Percentiles rank a stretch among this genome's conserved stretches.
phyloP scores from a whole-genome alignment of 257 asterid genomes.

The Fraxinus excelsior region DNA sequence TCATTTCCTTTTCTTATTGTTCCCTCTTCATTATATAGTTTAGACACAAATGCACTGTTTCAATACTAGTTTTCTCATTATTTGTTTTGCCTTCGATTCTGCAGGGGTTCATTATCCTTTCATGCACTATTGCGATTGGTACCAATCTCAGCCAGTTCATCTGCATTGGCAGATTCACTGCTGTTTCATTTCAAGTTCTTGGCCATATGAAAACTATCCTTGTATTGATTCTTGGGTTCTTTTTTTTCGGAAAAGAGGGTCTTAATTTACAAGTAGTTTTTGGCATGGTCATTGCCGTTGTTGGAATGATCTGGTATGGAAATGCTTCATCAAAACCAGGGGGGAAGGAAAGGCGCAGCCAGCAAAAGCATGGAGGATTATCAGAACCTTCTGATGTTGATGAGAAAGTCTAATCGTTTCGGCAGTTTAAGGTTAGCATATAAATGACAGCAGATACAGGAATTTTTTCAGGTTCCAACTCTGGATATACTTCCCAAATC shows the following conservation, averaged over 20 bases:
- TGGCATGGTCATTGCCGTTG: constrained; percentile 85
- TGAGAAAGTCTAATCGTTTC: constrained; percentile 64
- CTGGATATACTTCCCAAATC: constrained; percentile 41
- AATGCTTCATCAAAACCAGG: constrained; percentile 95
- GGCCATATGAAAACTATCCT: constrained; percentile 98
- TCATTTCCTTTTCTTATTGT: background rate
- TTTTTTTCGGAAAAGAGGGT: constrained; percentile 88
- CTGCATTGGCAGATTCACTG: constrained; percentile 31
- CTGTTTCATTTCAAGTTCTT: constrained; percentile 31
- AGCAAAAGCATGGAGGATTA: constrained; percentile 53
- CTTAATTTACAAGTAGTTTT: constrained; percentile 80
- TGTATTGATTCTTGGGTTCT: constrained; percentile 79
- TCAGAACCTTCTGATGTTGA: constrained; percentile 74
- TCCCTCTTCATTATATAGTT: background rate
- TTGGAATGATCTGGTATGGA: constrained; percentile 93
- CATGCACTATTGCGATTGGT: constrained; percentile 88
- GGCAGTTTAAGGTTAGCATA: constrained; percentile 35
- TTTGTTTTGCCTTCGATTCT: constrained; percentile 16
- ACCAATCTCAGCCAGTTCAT: constrained; percentile 96
- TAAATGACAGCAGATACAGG: constrained; percentile 39
- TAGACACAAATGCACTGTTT: background rate
- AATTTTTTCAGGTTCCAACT: constrained; percentile 46
- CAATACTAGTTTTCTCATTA: background rate
- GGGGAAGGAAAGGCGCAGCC: constrained; percentile 85
- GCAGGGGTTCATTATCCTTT: constrained; percentile 74